phyloP scores from a whole-genome alignment of 306 rosid species.

The Rosa rugosa region DNA sequence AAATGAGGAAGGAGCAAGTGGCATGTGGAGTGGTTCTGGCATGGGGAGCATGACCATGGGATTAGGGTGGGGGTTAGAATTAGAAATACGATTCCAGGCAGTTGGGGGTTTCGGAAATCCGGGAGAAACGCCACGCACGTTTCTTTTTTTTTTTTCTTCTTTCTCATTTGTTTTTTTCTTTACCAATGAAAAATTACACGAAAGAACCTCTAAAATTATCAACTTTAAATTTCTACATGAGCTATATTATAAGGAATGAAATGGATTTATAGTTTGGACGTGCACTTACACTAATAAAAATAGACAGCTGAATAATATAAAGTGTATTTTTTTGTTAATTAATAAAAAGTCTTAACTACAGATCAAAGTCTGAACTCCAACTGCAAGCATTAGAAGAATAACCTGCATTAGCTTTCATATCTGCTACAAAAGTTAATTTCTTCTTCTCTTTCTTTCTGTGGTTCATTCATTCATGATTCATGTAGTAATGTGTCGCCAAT shows the following conservation, averaged over 20 bases:
- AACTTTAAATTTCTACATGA: no score
- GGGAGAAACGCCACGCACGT: conserved; percentile 38
- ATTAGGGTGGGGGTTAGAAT: conserved; percentile 6
- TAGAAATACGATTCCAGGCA: conserved; percentile 21
- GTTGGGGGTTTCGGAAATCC: conserved; percentile 32
- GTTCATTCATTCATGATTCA: neutral
- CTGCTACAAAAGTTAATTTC: neutral
- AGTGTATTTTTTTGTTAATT: no score
- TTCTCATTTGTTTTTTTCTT: neutral
- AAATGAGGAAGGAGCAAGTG: conserved; percentile 9
- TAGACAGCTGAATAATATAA: no score
- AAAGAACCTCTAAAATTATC: no score
- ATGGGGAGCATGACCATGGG: conserved; percentile 16
- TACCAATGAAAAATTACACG: no score
- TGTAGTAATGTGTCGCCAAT: neutral
- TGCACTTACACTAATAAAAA: no score
- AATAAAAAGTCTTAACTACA: no score
- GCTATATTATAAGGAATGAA: no score
- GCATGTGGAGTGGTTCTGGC: conserved; percentile 33
- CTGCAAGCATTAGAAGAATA: neutral
- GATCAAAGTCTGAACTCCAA: no score
- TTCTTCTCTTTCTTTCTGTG: neutral
- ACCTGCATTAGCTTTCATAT: no score
- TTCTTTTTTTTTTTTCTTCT: neutral
- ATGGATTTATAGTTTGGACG: no score